phyloP scores from a whole-genome alignment of 164 flowering plant genomes.

The Stephania japonica region DNA sequence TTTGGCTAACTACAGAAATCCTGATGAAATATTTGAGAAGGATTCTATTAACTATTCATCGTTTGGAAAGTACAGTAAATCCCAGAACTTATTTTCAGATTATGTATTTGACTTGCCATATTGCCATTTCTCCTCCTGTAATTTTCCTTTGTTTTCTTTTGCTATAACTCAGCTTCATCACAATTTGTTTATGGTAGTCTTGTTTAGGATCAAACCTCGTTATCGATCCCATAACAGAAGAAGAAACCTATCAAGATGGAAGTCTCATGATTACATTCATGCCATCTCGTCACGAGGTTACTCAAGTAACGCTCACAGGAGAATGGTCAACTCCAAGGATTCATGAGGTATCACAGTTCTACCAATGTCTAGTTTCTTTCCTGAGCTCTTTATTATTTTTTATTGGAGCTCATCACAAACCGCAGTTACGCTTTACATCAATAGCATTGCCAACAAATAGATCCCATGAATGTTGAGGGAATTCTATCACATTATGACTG shows the following conservation, averaged over 20 bases:
- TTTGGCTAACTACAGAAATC: no score
- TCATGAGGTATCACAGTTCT: constrained; percentile 54
- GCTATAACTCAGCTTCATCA: not conserved
- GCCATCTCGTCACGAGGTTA: constrained; percentile 93
- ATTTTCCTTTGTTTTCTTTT: not conserved
- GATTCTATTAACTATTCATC: not conserved
- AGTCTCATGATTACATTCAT: constrained; percentile 74
- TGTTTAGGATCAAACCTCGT: constrained; percentile 67
- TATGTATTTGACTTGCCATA: not conserved
- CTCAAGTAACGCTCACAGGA: constrained; percentile 80
- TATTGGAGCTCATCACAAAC: no score
- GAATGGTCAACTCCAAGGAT: constrained; percentile 87
- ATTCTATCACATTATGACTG: no score
- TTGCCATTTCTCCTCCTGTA: not conserved
- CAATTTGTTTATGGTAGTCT: constrained; percentile 38
- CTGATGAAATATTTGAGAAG: no score
- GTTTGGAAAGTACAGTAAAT: not conserved
- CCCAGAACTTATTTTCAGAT: not conserved
- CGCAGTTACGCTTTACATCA: no score
- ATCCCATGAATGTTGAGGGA: no score
- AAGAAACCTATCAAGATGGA: constrained; percentile 88
- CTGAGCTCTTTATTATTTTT: not conserved
- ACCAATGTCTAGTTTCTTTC: not conserved
- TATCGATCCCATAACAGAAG: constrained; percentile 83
- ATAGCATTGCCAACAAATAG: no score